Conservation (phyloP, 495 filamentous ascomycete species). For the Neurospora africana region DNA sequence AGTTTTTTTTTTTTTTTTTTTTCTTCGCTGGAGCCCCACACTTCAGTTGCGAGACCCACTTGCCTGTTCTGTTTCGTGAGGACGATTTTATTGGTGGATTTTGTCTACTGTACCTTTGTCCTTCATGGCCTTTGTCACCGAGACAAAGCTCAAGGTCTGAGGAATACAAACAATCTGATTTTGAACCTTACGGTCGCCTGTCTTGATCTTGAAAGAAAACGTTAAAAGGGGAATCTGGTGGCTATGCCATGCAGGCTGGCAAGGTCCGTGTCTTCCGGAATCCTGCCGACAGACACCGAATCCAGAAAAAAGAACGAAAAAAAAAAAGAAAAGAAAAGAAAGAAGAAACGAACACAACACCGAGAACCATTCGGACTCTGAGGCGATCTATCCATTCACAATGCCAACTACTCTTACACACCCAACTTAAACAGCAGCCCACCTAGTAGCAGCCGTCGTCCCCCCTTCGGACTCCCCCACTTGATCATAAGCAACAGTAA, state of each 20-base stretch:
- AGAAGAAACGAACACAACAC: background rate
- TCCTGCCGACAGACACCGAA: background rate
- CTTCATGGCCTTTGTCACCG: background rate
- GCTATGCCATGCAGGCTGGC: background rate
- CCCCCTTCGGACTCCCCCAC: background rate
- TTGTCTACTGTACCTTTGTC: background rate
- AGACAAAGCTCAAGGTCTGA: background rate
- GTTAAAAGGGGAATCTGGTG: background rate
- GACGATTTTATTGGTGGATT: background rate
- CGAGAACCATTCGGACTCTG: no score
- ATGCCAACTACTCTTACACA: no score
- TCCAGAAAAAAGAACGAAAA: background rate
- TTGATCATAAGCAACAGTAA: background rate
- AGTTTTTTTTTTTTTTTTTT: background rate
- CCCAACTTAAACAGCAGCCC: background rate
- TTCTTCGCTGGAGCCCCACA: background rate
- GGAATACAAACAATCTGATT: background rate
- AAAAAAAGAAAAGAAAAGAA: background rate
- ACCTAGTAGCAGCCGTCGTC: background rate
- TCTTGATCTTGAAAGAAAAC: background rate
- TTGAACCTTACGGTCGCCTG: background rate
- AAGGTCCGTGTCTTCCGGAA: background rate
- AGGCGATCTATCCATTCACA: background rate
- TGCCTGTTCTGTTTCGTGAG: background rate
- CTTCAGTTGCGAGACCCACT: background rate